Percentiles rank a stretch among this genome's conserved stretches.
Evolutionary conservation across 768 basidiomycete genomes (phyloP).

Genomic region (Rhizopogon vinicolor): DNA sequence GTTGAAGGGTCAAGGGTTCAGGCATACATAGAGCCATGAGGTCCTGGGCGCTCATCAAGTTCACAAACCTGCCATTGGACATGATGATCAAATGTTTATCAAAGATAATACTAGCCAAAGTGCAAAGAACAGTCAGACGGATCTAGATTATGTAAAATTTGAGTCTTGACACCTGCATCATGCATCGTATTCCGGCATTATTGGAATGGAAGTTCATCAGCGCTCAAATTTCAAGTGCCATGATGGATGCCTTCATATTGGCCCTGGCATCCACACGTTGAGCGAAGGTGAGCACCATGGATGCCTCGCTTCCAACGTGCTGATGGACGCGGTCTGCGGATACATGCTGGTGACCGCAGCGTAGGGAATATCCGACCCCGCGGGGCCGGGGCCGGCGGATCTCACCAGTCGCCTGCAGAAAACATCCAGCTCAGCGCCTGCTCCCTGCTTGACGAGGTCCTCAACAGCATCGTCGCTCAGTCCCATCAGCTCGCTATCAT

Average conservation of each 20-base stretch:
- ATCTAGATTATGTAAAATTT: no score
- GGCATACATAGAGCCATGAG: no score
- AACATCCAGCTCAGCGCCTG: neutral
- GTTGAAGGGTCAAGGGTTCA: no score
- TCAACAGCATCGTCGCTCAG: conserved; percentile 1
- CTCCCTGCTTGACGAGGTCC: neutral
- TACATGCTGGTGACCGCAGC: neutral
- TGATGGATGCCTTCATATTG: neutral
- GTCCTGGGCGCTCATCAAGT: no score
- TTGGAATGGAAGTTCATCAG: no score
- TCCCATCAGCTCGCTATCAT: conserved; percentile 11
- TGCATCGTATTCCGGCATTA: no score
- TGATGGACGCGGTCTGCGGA: neutral
- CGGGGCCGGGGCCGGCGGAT: no score
- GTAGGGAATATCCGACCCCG: neutral
- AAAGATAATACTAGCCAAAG: no score
- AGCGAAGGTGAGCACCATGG: neutral
- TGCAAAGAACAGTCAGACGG: no score
- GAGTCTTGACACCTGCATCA: no score
- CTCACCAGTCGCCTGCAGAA: neutral
- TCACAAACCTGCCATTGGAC: no score
- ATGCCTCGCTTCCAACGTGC: neutral
- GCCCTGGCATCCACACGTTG: neutral
- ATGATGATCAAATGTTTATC: no score
- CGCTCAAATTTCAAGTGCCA: neutral